Evolutionary conservation across 768 basidiomycete genomes (phyloP).

Genomic region (Tulasnella sp.): DNA sequence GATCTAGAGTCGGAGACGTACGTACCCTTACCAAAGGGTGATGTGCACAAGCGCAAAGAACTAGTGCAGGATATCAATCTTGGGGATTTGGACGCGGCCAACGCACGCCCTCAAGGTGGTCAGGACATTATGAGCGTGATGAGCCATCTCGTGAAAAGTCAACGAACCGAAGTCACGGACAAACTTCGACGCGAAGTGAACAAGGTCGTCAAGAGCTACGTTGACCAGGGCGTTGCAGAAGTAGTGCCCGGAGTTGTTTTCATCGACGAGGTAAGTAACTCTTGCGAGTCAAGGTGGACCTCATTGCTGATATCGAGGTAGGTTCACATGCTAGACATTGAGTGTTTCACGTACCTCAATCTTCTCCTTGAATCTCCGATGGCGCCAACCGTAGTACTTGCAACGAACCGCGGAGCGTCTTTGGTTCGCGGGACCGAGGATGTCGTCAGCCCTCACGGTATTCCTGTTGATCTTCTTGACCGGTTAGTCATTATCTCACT

Average conservation of each 20-base stretch:
- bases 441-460: slow-evolving; percentile 82
- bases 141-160: slow-evolving; percentile 78
- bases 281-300: not conserved
- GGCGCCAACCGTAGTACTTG: slow-evolving; percentile 95
- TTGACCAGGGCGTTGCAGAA: slow-evolving; percentile 97
- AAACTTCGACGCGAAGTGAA: slow-evolving; percentile 93
- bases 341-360: slow-evolving; percentile 98
- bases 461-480: slow-evolving; percentile 89
- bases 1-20: slow-evolving; percentile 98
- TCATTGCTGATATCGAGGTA: slow-evolving; percentile 23
- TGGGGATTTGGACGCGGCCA: slow-evolving; percentile 92
- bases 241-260: slow-evolving; percentile 96
- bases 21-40: slow-evolving; percentile 92
- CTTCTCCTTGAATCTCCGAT: slow-evolving; percentile 90
- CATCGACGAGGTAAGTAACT: slow-evolving; percentile 77
- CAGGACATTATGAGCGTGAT: slow-evolving; percentile 99
- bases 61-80: slow-evolving; percentile 91
- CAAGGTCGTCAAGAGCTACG: slow-evolving; percentile 93
- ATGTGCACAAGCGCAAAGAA: slow-evolving; percentile 93
- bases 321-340: slow-evolving; percentile 99
- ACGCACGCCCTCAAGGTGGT: slow-evolving; percentile 80
- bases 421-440: slow-evolving; percentile 90
- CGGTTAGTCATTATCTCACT: slow-evolving; percentile 37
- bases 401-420: slow-evolving; percentile 88
- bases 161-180: slow-evolving; percentile 93